These are phyloP conservation scores for Didymella keratinophila DNA, from an alignment of 2,329 filamentous ascomycete species.

Conservation along the genomic window DNA sequence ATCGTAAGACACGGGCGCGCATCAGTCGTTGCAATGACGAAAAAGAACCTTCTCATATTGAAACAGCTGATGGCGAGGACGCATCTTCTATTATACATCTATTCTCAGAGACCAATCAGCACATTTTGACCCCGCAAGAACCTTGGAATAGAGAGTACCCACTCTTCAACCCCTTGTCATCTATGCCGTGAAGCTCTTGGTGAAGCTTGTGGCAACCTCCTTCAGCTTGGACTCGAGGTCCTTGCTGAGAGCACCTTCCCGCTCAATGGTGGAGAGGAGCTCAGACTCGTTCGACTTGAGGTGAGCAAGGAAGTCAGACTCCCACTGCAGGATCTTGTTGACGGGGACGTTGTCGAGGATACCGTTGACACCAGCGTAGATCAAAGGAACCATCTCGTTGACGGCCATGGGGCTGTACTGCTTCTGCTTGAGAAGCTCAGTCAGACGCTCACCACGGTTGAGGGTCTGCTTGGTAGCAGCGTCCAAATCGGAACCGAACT, in stretches of 20 bases:
- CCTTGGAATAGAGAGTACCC: constrained; percentile 48
- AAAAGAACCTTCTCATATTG: constrained; percentile 49
- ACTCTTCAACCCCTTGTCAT: constrained; percentile 43
- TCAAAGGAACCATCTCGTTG: constrained; percentile 99
- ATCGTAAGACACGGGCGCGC: constrained; percentile 20
- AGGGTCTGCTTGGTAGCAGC: constrained; percentile 99
- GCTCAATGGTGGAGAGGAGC: constrained; percentile 84
- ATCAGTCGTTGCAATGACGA: constrained; percentile 29
- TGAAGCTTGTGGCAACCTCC: constrained; percentile 80
- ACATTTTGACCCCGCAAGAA: constrained; percentile 48
- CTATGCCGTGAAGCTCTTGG: constrained; percentile 81
- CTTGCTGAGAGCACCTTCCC: constrained; percentile 96
- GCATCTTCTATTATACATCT: constrained; percentile 54
- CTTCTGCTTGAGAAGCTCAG: constrained; percentile 99
- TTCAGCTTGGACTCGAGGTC: constrained; percentile 84
- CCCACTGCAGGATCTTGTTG: constrained; percentile 89
- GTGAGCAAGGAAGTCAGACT: constrained; percentile 91
- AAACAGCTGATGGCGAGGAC: constrained; percentile 51
- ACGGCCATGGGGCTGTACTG: constrained; percentile 99
- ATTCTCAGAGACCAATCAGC: constrained; percentile 50
- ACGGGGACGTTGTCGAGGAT: constrained; percentile 89
- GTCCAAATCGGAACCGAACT: constrained; percentile 99
- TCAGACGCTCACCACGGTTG: constrained; percentile 96
- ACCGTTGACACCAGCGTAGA: constrained; percentile 99
- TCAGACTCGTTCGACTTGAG: constrained; percentile 90